Evolutionary conservation across 805 yeast genomes (phyloP).

Genomic region (Teunomyces funiuensis): DNA sequence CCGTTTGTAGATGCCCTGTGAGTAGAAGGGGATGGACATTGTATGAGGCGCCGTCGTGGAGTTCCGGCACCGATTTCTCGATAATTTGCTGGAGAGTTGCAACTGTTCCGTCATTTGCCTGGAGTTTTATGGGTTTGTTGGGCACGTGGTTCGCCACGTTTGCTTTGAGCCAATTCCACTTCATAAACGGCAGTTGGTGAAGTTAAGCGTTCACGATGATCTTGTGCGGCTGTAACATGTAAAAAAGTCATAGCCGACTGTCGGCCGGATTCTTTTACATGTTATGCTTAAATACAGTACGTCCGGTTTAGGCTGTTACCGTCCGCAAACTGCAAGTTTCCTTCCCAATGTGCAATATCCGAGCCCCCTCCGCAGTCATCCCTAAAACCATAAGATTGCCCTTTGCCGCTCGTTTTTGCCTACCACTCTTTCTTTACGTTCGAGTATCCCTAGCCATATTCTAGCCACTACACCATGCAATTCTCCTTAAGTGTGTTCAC

Average conservation of each 20-base stretch:
- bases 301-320: neutral
- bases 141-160: constrained; percentile 26
- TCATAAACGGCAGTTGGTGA: neutral
- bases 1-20: constrained; percentile 51
- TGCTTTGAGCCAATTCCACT: constrained; percentile 19
- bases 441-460: neutral
- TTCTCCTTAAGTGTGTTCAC: constrained; percentile 38
- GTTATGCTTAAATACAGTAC: neutral
- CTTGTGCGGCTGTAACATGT: neutral
- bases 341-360: neutral
- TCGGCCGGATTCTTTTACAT: neutral
- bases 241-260: neutral
- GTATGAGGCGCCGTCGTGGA: constrained; percentile 36
- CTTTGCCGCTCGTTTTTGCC: neutral
- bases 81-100: constrained; percentile 34
- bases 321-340: constrained; percentile 4
- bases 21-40: constrained; percentile 46
- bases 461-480: constrained; percentile 23
- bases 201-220: neutral
- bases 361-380: neutral
- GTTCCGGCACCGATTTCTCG: constrained; percentile 38
- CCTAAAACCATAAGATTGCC: constrained; percentile 9
- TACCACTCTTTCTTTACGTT: constrained; percentile 1
- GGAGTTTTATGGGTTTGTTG: constrained; percentile 21
- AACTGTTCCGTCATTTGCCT: constrained; percentile 7